Base-by-base conservation (phyloP, 805 yeast species). In the Lachancea mirantina region DNA sequence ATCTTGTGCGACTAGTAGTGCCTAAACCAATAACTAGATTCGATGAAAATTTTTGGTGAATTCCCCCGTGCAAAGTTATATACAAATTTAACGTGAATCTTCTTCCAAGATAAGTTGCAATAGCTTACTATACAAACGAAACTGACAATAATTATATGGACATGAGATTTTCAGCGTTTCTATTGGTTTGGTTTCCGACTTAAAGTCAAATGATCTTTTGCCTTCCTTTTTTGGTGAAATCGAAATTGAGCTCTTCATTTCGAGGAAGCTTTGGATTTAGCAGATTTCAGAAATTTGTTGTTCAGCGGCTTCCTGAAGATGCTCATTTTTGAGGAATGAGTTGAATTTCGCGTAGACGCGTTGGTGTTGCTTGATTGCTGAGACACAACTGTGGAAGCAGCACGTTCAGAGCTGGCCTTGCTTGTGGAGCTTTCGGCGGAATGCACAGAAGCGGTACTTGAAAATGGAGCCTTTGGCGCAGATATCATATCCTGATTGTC, bases 401-500 rank as follows among this genome's bases (percentile, higher is more conserved):
- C 13, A 5, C 14, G 8, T 21, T 11, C 30, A n/a, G 26, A 17
- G 14, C 23, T 26, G 14, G 10, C 19, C 9, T 10, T 13, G 23
- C 31, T 26, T 13, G 25, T 5, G 18, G 14, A 26, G 15, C 35
- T 33, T 9, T 32, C 41, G 2, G 26, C 10, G 7, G 41, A 37
- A 6, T 24, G 21, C 4, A 37, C 21, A 8, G 41, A 37, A n/a
- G 26, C 28, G 16, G 31, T 29, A 18, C 36, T 28, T 14, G 41
- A 37, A 8, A 30, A 14, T 3, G 33, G 17, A 13, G 41, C 26
- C 23, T 26, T 29, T 7, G 28, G 20, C 22, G 30, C n/a, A 14
- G 25, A 10, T 6, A 14, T 8, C 8, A 11, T 6, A 11, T 32
- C 36, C 5, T 16, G 31, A 2, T 16, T 7, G 14, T 13, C n/a